Percentiles rank a stretch among this genome's conserved stretches.
phyloP scores from a whole-genome alignment of 306 rosid species.

The Quercus glauca region DNA sequence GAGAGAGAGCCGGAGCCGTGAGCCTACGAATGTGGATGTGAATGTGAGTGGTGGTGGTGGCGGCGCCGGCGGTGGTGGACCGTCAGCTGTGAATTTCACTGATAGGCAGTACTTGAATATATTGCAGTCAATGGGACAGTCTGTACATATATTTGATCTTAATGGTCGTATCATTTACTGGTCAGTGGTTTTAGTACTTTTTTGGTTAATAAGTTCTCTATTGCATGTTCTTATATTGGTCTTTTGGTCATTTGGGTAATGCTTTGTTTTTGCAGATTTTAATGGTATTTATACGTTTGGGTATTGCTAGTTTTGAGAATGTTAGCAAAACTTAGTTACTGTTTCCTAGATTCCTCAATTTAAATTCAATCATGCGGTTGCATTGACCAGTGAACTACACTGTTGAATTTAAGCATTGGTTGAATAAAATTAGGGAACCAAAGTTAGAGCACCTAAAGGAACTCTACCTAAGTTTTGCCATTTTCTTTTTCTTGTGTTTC shows the following conservation, averaged over 20 bases:
- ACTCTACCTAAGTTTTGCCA: neutral
- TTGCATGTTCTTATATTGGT: no score
- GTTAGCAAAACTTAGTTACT: neutral
- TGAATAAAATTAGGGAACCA: no score
- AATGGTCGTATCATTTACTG: slow-evolving; percentile 65
- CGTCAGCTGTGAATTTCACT: slow-evolving; percentile 68
- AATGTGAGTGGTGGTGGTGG: slow-evolving; percentile 9
- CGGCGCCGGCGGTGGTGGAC: slow-evolving; percentile 29
- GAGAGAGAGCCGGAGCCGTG: slow-evolving; percentile 72
- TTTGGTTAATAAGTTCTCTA: no score
- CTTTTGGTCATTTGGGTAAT: neutral
- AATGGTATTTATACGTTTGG: neutral
- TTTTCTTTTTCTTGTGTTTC: neutral
- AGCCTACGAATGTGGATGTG: slow-evolving; percentile 28
- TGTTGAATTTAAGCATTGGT: no score
- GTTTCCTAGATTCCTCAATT: no score
- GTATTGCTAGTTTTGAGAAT: neutral
- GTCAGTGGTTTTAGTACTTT: slow-evolving; percentile 28
- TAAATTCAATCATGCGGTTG: no score
- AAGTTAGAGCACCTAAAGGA: no score
- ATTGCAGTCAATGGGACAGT: slow-evolving; percentile 93
- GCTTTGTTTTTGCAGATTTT: neutral
- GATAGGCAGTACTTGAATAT: slow-evolving; percentile 76
- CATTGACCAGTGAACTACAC: no score
- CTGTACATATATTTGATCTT: slow-evolving; percentile 87